These are phyloP conservation scores for Ganoderma boninense DNA, from an alignment of 1,284 basidiomycete genomes.

Conservation along the genomic window DNA sequence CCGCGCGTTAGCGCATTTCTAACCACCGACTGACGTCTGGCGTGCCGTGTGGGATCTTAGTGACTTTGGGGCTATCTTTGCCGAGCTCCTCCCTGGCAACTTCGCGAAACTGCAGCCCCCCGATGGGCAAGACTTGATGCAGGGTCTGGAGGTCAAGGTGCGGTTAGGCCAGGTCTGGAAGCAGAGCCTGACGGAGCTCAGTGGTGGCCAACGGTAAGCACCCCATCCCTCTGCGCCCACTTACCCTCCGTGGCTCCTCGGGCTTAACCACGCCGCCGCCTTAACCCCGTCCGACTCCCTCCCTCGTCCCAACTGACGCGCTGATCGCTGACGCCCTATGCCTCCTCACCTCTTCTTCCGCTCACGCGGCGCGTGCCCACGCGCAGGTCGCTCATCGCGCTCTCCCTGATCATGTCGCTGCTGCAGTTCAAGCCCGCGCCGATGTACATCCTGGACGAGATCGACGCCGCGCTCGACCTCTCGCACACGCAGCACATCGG, in stretches of 20 bases:
- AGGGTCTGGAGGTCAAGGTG: conserved; percentile 98
- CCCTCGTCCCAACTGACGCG: not conserved
- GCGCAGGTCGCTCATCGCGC: conserved; percentile 89
- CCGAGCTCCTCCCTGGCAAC: conserved; percentile 95
- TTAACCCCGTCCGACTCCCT: too few species aligned
- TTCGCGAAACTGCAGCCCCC: conserved; percentile 96
- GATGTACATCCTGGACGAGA: conserved; percentile 99
- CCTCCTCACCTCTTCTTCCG: too few species aligned
- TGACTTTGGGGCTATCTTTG: conserved; percentile 98
- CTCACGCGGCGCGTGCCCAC: too few species aligned
- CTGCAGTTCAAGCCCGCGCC: conserved; percentile 99
- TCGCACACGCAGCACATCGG: conserved; percentile 98
- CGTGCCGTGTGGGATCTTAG: conserved; percentile 47
- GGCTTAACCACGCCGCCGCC: too few species aligned
- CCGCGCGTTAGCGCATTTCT: not conserved
- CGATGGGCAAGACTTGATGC: conserved; percentile 92
- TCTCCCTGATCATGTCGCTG: conserved; percentile 97
- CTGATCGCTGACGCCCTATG: not conserved
- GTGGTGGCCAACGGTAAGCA: conserved; percentile 92
- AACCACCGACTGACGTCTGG: not conserved
- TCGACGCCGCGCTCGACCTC: conserved; percentile 95
- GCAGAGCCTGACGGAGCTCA: conserved; percentile 94
- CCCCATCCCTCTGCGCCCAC: not conserved
- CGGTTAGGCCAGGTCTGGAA: conserved; percentile 97
- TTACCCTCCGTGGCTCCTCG: not conserved